Evolutionary conservation across 176 grass and related monocot species (phyloP).

Genomic region (Eleusine indica): DNA sequence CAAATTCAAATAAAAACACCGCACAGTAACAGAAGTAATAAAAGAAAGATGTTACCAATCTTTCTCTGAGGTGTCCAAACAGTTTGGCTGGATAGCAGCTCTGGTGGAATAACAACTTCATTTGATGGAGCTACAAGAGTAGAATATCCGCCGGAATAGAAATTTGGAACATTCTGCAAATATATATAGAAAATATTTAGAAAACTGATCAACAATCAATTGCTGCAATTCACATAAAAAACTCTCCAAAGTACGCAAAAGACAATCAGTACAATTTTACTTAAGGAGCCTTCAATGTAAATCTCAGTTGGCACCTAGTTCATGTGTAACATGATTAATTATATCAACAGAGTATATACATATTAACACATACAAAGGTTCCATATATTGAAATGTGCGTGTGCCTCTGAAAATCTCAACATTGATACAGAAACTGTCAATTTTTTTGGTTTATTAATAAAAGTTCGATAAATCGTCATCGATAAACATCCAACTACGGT

Average conservation of each 20-base stretch:
- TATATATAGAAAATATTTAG: slow-evolving; percentile 21
- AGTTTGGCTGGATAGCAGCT: slow-evolving; percentile 51
- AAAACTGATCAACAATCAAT: neutral
- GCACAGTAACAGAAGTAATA: neutral
- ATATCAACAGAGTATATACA: neutral
- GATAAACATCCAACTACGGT: too few species aligned
- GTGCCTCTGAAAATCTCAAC: neutral
- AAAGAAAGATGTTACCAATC: slow-evolving; percentile 42
- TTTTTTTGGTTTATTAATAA: neutral
- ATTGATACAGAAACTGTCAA: neutral
- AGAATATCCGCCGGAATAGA: slow-evolving; percentile 36
- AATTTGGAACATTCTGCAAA: slow-evolving; percentile 49
- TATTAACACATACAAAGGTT: neutral
- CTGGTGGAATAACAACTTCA: slow-evolving; percentile 57
- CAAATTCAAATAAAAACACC: neutral
- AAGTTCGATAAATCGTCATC: neutral
- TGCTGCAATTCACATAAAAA: neutral
- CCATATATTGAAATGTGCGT: neutral
- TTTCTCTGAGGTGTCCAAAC: slow-evolving; percentile 53
- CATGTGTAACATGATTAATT: neutral
- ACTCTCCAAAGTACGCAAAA: neutral
- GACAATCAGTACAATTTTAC: neutral
- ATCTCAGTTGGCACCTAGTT: neutral
- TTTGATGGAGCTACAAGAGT: slow-evolving; percentile 54
- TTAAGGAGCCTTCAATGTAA: neutral